Evolutionary conservation across 2,329 filamentous ascomycete species (phyloP), one percentile per base, ranked within the genome.

Genomic region (Aspergillus ochraceoroseus): DNA sequence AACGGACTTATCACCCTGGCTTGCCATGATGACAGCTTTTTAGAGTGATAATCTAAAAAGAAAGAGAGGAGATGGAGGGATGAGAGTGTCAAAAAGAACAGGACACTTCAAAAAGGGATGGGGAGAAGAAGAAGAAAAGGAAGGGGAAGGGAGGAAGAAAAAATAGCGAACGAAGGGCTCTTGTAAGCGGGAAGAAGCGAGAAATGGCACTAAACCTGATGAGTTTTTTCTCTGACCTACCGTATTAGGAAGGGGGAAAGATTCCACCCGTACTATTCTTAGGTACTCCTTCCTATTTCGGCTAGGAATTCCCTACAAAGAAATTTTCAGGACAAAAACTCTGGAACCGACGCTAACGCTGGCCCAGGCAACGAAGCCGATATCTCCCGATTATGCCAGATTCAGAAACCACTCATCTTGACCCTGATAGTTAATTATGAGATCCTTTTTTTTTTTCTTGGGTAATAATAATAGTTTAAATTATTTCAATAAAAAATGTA

Each of bases 1-100:
- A 56, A 76, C 63, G 61, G 69, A 67, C 71, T 77, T 76, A 17
- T 75, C 70, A 48, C 51, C 55, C 63, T 76, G 72, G 53, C 57
- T 61, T 48, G 64, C 58, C 67, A 72, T 71, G 56, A 55, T 69
- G 64, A 62, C 63, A 56, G 59, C 59, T 64, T 53, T 62, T 61
- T 56, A 61, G 37, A 59, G 63, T 58, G 55, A 59, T 57, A 65
- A 57, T 59, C 67, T 54, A 60, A 62, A 59, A 54, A 61, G 62
- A 56, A 60, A 63, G 62, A 61, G 58, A 57, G 58, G 56, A 61
- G 57, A 57, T 55, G 54, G 58, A 50, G 42, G 42, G 38, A 43
- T 47, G 49, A 49, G 49, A 59, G 55, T 59, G 59, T 55, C 56
- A 58, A 55, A 53, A 55, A 53, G 47, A 52, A 56, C 43, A 48